Percentiles rank a stretch among this genome's conserved stretches.
phyloP scores from a whole-genome alignment of 805 yeast species.

The Yueomyces sinensis region DNA sequence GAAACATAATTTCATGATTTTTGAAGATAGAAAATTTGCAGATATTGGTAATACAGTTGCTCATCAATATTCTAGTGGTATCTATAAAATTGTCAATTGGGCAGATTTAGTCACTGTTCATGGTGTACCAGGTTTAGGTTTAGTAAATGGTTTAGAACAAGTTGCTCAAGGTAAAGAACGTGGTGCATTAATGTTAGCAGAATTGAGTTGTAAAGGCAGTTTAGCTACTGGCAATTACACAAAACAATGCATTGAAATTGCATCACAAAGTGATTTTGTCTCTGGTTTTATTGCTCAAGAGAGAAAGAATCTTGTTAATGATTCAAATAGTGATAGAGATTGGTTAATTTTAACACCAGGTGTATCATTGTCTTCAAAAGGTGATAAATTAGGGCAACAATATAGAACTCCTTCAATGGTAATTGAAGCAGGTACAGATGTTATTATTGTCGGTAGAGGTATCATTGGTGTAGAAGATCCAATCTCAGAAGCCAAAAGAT shows the following conservation, averaged over 20 bases:
- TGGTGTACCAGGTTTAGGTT: conserved; percentile 92
- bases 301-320: neutral
- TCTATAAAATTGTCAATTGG: conserved; percentile 83
- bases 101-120: conserved; percentile 96
- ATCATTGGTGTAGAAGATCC: conserved; percentile 91
- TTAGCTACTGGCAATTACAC: conserved; percentile 91
- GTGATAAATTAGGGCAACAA: conserved; percentile 93
- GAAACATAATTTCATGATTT: conserved; percentile 79
- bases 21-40: conserved; percentile 96
- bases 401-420: conserved; percentile 87
- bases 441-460: conserved; percentile 98
- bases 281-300: conserved; percentile 94
- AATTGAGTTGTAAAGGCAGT: conserved; percentile 86
- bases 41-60: conserved; percentile 97
- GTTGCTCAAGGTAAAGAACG: conserved; percentile 23
- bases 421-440: conserved; percentile 74
- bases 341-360: conserved; percentile 98
- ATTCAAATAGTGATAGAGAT: conserved; percentile 63
- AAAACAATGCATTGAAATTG: conserved; percentile 75
- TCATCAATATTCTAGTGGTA: conserved; percentile 84
- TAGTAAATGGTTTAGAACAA: conserved; percentile 71
- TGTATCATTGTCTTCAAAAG: conserved; percentile 93
- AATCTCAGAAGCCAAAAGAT: conserved; percentile 71
- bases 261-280: conserved; percentile 72
- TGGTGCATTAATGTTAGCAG: conserved; percentile 91